These are phyloP conservation scores for Rhododendron ferrugineum DNA, from an alignment of 148 eudicot genomes.

Conservation along the genomic window DNA sequence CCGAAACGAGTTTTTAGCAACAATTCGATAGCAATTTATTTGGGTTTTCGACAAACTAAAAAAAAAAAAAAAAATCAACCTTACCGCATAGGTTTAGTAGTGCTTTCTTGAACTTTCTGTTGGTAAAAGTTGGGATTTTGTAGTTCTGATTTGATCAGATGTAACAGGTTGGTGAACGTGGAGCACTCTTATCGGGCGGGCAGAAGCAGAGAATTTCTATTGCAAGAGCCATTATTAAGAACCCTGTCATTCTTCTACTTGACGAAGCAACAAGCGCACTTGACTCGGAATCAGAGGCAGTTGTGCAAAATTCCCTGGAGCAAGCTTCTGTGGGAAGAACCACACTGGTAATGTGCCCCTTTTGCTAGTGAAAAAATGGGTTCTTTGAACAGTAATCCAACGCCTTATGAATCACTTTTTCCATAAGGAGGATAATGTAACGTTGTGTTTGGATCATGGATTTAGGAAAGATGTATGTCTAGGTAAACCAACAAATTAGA, in stretches of 20 bases:
- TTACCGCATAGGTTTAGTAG: not conserved
- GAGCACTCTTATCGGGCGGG: slow-evolving; percentile 84
- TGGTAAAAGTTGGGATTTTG: not conserved
- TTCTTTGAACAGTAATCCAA: not conserved
- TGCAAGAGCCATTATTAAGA: slow-evolving; percentile 85
- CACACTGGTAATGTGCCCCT: not conserved
- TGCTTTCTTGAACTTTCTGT: not conserved
- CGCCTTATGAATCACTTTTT: not conserved
- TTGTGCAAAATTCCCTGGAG: not conserved
- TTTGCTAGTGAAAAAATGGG: not conserved
- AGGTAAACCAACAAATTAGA: not conserved
- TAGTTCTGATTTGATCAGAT: not conserved
- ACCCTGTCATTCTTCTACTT: slow-evolving; percentile 79
- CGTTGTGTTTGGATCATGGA: not conserved
- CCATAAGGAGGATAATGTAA: not conserved
- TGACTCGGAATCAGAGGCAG: slow-evolving; percentile 32
- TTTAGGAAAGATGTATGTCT: not conserved
- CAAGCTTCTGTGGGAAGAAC: not conserved
- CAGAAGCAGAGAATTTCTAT: slow-evolving; percentile 95
- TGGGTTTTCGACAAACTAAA: not conserved
- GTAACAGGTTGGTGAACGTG: slow-evolving; percentile 82
- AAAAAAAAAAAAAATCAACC: not conserved
- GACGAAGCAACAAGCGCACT: slow-evolving; percentile 99
- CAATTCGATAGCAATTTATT: not conserved
- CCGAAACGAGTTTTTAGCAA: not conserved